Base-by-base conservation (phyloP, 176 grass and related monocot species). In the Oryza rufipogon region DNA sequence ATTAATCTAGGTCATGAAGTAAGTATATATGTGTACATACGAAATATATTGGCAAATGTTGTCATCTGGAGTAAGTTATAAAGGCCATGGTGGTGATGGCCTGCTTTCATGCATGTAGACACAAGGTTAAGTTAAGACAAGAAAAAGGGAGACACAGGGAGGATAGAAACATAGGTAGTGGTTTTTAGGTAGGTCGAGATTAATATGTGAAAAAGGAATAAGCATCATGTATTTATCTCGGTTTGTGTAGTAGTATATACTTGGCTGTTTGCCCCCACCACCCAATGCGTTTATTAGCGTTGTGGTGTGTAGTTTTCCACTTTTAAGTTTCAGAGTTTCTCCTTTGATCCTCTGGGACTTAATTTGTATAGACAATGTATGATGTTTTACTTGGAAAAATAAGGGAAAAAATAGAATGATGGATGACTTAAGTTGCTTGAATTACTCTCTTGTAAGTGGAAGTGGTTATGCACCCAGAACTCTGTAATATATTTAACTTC, bases 201-300 rank as follows among this genome's bases (percentile, higher is more conserved):
- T 66, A 64, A 84, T 87, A 91, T 84, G 81, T 91, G 89, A 84
- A n/a, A 81, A 47, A 47, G 26, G 48, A 61, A 46, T 52, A 78
- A 67, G 68, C 74, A 44, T 74, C 85, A 84, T 84, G 81, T 87
- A 84, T 91, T 71, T 84, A 49, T 90, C 75, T 90, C 80, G 54
- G 81, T 63, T 63, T 86, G 80, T 90, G 89, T 87, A 80, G 84
- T 84, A 80, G 80, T 75, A 14, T 69, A 44, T 76, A 22, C n/a
- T 32, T 82, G 67, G 79, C 79, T 86, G 30, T 58, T 39, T 75
- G n/a, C 68, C 78, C 78, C 69, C 34, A n/a, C 54, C 85, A 87
- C 85, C 89, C 89, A 80, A 84, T 45, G 89, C 71, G 70, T 56
- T 87, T 91, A 83, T 87, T 80, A 84, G 85, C 89, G 44, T 91